phyloP scores from a whole-genome alignment of 768 basidiomycete species.

The Cubamyces lactineus region DNA sequence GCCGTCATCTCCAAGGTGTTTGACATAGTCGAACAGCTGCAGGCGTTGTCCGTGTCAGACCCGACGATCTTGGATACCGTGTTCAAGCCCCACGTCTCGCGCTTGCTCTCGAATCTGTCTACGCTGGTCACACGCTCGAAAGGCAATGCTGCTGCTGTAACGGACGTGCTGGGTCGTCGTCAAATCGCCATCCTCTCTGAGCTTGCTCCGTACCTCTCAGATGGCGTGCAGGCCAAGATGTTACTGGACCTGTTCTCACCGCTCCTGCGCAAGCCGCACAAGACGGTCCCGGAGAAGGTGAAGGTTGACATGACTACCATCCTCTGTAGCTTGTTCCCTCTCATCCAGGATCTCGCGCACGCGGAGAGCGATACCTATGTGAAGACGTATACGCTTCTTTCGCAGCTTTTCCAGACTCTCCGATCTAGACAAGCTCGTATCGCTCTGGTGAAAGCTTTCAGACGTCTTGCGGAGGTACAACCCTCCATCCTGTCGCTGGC shows the following conservation, averaged over 20 bases:
- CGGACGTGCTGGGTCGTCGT: conserved; percentile 73
- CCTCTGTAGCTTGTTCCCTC: conserved; percentile 61
- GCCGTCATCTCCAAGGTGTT: conserved; percentile 79
- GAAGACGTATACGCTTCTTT: conserved; percentile 67
- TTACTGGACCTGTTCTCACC: conserved; percentile 78
- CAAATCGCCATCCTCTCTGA: conserved; percentile 82
- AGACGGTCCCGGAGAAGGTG: conserved; percentile 80
- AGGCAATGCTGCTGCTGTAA: conserved; percentile 44
- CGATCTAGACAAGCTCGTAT: conserved; percentile 73
- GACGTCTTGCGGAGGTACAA: conserved; percentile 51
- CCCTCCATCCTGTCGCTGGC: conserved; percentile 51
- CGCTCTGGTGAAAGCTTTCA: conserved; percentile 69
- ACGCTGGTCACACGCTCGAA: conserved; percentile 67
- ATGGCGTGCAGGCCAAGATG: conserved; percentile 70
- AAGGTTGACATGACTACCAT: conserved; percentile 83
- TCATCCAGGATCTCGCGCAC: conserved; percentile 65
- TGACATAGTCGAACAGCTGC: conserved; percentile 79
- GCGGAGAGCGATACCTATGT: conserved; percentile 45
- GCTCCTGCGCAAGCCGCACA: conserved; percentile 75
- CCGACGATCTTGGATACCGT: conserved; percentile 52
- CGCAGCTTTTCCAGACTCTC: conserved; percentile 76
- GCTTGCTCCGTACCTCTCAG: conserved; percentile 73
- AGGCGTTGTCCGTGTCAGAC: conserved; percentile 57
- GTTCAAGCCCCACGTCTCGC: conserved; percentile 70
- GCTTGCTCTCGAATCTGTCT: conserved; percentile 73